These are phyloP conservation scores for Blastomyces silverae DNA, from an alignment of 2,329 filamentous ascomycete genomes.

Conservation along the genomic window DNA sequence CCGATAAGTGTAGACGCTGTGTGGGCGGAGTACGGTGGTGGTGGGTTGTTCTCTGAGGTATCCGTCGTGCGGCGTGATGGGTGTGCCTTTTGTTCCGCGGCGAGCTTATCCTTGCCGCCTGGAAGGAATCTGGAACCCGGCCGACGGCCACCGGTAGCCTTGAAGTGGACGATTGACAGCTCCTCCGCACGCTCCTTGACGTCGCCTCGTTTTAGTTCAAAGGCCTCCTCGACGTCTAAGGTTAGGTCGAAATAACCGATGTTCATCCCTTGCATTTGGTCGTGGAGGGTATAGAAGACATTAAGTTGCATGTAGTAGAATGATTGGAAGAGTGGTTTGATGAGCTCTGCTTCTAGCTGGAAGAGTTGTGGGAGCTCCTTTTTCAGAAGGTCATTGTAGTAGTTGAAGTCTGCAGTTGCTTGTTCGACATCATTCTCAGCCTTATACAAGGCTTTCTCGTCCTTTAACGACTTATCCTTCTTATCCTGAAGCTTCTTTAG, in stretches of 20 bases:
- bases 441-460: conserved; percentile 96
- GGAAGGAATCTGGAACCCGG: conserved; percentile 30
- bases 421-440: conserved; percentile 85
- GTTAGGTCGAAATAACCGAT: conserved; percentile 97
- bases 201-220: conserved; percentile 79
- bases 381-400: conserved; percentile 96
- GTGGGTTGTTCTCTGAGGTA: conserved; percentile 53
- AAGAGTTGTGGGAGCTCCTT: conserved; percentile 93
- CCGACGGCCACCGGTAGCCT: conserved; percentile 63
- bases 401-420: conserved; percentile 92
- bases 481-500: conserved; percentile 97
- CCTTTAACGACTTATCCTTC: conserved; percentile 91
- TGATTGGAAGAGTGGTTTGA: conserved; percentile 92
- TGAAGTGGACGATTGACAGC: conserved; percentile 82
- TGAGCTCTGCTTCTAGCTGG: conserved; percentile 82
- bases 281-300: conserved; percentile 96
- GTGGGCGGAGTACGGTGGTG: conserved; percentile 62
- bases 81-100: conserved; percentile 34
- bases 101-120: conserved; percentile 32
- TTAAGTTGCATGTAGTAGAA: conserved; percentile 99
- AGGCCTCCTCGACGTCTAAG: conserved; percentile 84
- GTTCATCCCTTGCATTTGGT: conserved; percentile 94
- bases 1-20: conserved; percentile 32
- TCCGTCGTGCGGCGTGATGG: conserved; percentile 32
- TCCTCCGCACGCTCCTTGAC: conserved; percentile 82